These are phyloP conservation scores for Moricandia moricandioides DNA, from an alignment of 345 rosid species.

Conservation along the genomic window DNA sequence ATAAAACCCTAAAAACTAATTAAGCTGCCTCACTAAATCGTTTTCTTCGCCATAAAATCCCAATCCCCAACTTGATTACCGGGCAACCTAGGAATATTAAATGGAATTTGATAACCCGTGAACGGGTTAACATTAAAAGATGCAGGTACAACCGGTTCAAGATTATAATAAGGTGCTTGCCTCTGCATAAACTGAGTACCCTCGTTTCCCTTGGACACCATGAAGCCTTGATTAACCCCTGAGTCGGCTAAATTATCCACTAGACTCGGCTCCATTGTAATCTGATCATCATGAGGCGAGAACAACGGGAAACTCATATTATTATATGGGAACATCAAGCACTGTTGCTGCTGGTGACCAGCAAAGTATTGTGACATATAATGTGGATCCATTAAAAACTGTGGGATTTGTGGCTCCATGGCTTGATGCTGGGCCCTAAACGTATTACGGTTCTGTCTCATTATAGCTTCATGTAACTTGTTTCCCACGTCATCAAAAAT, in stretches of 20 bases:
- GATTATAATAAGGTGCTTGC: neutral
- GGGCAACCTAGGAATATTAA: neutral
- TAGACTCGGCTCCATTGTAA: conserved; percentile 18
- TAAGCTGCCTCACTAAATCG: neutral
- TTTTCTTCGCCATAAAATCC: conserved; percentile 4
- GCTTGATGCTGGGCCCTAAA: conserved; percentile 24
- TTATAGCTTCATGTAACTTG: conserved; percentile 28
- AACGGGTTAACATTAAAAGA: conserved; percentile 6
- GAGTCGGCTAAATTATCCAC: conserved; percentile 3
- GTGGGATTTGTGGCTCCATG: conserved; percentile 11
- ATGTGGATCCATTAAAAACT: conserved; percentile 14
- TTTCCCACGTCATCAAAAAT: conserved; percentile 15
- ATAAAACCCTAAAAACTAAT: conserved; percentile 12
- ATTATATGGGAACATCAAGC: conserved; percentile 4
- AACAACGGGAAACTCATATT: conserved; percentile 15
- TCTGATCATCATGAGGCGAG: conserved; percentile 19
- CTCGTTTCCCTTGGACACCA: conserved; percentile 31
- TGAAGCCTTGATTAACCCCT: conserved; percentile 10
- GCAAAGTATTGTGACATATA: conserved; percentile 16
- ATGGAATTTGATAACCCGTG: conserved; percentile 1
- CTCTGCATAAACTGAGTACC: conserved; percentile 23
- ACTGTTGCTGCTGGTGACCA: conserved; percentile 25
- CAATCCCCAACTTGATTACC: neutral
- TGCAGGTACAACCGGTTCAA: conserved; percentile 15
- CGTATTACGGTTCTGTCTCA: conserved; percentile 12